Evolutionary conservation across 1,284 basidiomycete species (phyloP).

Genomic region (Naganishia sp.): DNA sequence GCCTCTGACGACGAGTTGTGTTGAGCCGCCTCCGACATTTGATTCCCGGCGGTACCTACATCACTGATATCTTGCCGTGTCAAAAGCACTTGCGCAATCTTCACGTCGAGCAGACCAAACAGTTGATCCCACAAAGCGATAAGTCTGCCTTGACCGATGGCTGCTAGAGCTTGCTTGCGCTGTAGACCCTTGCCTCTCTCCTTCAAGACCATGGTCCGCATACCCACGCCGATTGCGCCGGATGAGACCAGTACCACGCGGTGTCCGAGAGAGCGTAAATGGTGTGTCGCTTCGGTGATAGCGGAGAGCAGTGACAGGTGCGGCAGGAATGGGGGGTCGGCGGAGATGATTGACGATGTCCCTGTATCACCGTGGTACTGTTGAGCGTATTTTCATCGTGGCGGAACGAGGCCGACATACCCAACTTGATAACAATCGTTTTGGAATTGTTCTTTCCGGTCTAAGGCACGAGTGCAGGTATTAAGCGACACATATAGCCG

Average conservation of each 20-base stretch:
- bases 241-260: conserved; percentile 93
- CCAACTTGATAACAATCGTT: conserved; percentile 85
- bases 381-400: not conserved
- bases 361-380: conserved; percentile 57
- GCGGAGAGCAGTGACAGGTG: conserved; percentile 86
- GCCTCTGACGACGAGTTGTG: conserved; percentile 61
- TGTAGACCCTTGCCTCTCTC: conserved; percentile 79
- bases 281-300: conserved; percentile 85
- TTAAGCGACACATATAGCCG: too few species aligned
- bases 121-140: conserved; percentile 97
- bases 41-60: conserved; percentile 59
- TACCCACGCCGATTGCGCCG: conserved; percentile 91
- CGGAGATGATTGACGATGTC: conserved; percentile 90
- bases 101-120: conserved; percentile 88
- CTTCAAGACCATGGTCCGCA: conserved; percentile 84
- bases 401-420: conserved; percentile 53
- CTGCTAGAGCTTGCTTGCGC: conserved; percentile 93
- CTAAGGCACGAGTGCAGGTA: not conserved
- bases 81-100: conserved; percentile 91
- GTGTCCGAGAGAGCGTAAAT: conserved; percentile 78
- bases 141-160: conserved; percentile 92
- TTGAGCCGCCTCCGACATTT: not conserved
- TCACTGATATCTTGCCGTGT: conserved; percentile 96
- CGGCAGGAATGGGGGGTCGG: conserved; percentile 78
- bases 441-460: conserved; percentile 34